A percentile compares a stretch with the other conserved stretches of the same genome.
phyloP scores from a whole-genome alignment of 768 basidiomycete genomes.

The Agrocybe praecox region DNA sequence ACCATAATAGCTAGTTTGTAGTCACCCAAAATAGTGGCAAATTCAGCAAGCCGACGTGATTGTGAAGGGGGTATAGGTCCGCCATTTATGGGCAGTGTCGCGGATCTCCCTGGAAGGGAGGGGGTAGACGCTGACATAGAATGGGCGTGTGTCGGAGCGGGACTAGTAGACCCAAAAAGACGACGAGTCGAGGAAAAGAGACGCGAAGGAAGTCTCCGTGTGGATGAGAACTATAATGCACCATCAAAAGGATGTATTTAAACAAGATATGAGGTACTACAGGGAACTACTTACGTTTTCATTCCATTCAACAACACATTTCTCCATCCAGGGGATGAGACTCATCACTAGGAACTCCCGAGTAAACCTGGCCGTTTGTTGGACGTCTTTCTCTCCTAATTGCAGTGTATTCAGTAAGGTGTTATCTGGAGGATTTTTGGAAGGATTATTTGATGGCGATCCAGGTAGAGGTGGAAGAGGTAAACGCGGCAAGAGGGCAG shows the following conservation, averaged over 20 bases:
- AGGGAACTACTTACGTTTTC: conserved; percentile 56
- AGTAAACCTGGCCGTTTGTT: conserved; percentile 74
- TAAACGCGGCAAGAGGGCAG: conserved; percentile 65
- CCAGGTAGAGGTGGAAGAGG: conserved; percentile 50
- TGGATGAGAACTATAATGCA: conserved; percentile 67
- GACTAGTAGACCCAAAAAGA: conserved; percentile 69
- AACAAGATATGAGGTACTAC: neutral
- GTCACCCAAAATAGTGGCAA: conserved; percentile 91
- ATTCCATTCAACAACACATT: conserved; percentile 91
- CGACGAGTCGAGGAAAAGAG: conserved; percentile 87
- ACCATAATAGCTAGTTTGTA: conserved; percentile 78
- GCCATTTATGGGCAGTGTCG: conserved; percentile 33
- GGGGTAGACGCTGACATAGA: conserved; percentile 42
- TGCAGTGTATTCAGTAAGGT: conserved; percentile 44
- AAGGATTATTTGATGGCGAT: conserved; percentile 20
- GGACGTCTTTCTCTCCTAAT: conserved; percentile 73
- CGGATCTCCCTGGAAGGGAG: conserved; percentile 38
- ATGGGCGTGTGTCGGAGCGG: conserved; percentile 46
- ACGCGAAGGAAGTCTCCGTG: conserved; percentile 77
- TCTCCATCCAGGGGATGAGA: conserved; percentile 96
- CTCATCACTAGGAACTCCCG: conserved; percentile 90
- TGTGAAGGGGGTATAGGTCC: conserved; percentile 54
- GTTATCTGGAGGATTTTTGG: conserved; percentile 24
- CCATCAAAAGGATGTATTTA: conserved; percentile 4
- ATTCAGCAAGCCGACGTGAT: conserved; percentile 90